A percentile compares a stretch with the other conserved stretches of the same genome.
Evolutionary conservation across 495 filamentous ascomycete genomes (phyloP).

Genomic region (Penicillium parvum): DNA sequence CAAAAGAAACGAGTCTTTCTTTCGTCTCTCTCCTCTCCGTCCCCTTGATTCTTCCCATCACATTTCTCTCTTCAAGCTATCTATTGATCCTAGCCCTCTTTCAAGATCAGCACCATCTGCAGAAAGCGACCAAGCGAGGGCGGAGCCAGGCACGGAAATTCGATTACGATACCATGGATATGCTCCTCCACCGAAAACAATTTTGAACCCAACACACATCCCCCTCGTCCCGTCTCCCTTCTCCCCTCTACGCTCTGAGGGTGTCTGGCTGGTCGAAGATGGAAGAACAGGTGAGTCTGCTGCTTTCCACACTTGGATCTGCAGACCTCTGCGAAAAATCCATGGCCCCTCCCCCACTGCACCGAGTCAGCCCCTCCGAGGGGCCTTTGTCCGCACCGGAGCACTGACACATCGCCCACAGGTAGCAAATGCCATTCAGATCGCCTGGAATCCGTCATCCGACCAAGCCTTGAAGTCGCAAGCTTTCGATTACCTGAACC

Average conservation of each 20-base stretch:
- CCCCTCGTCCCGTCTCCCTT: conserved; percentile 10
- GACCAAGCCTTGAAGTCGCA: conserved; percentile 72
- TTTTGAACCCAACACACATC: conserved; percentile 27
- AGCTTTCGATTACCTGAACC: conserved; percentile 83
- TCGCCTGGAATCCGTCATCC: conserved; percentile 74
- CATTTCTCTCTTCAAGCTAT: not conserved
- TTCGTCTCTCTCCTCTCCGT: not conserved
- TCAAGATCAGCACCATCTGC: no score
- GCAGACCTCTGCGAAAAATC: conserved; percentile 10
- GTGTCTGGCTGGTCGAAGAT: conserved; percentile 46
- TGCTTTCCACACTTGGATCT: not conserved
- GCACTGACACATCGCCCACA: conserved; percentile 33
- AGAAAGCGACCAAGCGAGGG: conserved; percentile 14
- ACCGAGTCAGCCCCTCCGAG: conserved; percentile 17
- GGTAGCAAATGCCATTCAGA: conserved; percentile 90
- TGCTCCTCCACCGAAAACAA: conserved; percentile 29
- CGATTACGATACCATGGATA: conserved; percentile 26
- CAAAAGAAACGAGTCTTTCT: not conserved
- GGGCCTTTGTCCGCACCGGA: conserved; percentile 2
- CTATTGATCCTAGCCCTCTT: not conserved
- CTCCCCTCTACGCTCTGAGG: conserved; percentile 26
- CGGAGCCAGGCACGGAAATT: conserved; percentile 25
- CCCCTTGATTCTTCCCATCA: not conserved
- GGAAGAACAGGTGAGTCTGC: conserved; percentile 46
- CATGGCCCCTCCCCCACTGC: conserved; percentile 18